These are phyloP conservation scores for Auriculariales sp. DNA, from an alignment of 768 basidiomycete species.

Conservation along the genomic window DNA sequence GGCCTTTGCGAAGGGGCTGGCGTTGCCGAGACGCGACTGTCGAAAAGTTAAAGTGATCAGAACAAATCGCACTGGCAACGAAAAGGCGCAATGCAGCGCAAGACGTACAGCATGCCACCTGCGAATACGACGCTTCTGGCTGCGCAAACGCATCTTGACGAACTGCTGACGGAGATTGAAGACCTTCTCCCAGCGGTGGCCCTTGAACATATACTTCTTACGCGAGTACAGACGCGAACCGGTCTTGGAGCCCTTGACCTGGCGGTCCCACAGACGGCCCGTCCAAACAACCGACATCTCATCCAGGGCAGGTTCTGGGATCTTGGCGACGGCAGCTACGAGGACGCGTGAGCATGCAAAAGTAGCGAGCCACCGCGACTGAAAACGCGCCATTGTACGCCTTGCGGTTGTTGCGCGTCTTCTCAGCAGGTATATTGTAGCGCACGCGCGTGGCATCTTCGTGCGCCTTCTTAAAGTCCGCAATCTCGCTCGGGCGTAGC, in stretches of 20 bases:
- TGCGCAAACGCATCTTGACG: constrained; percentile 1
- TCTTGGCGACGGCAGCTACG: neutral
- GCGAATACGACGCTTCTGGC: constrained; percentile 1
- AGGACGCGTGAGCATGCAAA: neutral
- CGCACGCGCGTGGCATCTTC: too few relatives aligned
- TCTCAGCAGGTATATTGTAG: too few relatives aligned
- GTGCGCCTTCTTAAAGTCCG: neutral
- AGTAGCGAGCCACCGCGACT: neutral
- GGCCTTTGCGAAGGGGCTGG: too few relatives aligned
- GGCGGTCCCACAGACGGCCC: constrained; percentile 23
- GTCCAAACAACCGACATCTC: constrained; percentile 23
- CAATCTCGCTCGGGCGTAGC: constrained; percentile 17
- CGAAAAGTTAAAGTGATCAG: too few relatives aligned
- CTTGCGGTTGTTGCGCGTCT: too few relatives aligned
- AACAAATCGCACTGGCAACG: too few relatives aligned
- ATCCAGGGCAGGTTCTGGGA: neutral
- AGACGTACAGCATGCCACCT: constrained; percentile 5
- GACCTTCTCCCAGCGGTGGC: constrained; percentile 63
- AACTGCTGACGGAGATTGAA: constrained; percentile 3
- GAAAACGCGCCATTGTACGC: neutral
- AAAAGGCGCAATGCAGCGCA: too few relatives aligned
- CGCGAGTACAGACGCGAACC: constrained; percentile 57
- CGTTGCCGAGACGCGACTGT: too few relatives aligned
- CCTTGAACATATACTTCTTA: constrained; percentile 83
- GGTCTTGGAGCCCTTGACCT: constrained; percentile 31